Evolutionary conservation across 306 rosid species (phyloP).

Genomic region (Astragalus membranaceus): DNA sequence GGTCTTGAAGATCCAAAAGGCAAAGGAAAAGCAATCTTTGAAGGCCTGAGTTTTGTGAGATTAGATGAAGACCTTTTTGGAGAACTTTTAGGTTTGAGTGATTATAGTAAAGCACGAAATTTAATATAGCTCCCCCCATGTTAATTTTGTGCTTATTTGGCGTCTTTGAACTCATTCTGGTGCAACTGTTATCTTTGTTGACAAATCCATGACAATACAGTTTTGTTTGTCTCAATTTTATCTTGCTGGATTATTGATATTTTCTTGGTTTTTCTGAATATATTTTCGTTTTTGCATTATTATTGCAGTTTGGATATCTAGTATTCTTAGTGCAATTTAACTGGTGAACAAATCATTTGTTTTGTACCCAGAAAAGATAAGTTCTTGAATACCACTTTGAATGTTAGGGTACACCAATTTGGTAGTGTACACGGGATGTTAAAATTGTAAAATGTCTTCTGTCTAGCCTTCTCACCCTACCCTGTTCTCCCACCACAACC

Average conservation of each 20-base stretch:
- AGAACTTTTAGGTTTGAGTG: slow-evolving; percentile 28
- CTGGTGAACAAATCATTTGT: background rate
- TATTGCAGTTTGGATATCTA: background rate
- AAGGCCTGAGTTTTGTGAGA: slow-evolving; percentile 33
- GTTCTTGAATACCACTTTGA: background rate
- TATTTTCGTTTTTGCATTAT: background rate
- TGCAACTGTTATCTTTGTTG: slow-evolving; percentile 20
- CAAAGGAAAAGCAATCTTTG: slow-evolving; percentile 55
- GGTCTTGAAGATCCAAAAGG: slow-evolving; percentile 78
- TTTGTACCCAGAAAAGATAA: background rate
- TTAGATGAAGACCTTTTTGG: slow-evolving; percentile 22
- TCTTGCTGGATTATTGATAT: background rate
- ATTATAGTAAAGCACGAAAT: slow-evolving; percentile 14
- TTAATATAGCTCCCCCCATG: slow-evolving; percentile 17
- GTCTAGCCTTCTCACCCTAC: too few relatives aligned
- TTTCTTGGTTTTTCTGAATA: background rate
- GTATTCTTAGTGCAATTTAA: background rate
- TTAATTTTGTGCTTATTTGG: slow-evolving; percentile 23
- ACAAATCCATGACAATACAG: slow-evolving; percentile 28
- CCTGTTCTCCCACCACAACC: too few relatives aligned
- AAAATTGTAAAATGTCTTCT: too few relatives aligned
- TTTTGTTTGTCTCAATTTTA: slow-evolving; percentile 23
- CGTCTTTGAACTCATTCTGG: slow-evolving; percentile 24
- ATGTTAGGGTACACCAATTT: too few relatives aligned
- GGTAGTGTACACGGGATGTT: too few relatives aligned